Conservation (phyloP, 345 rosid genomes). For the Angophora floribunda region DNA sequence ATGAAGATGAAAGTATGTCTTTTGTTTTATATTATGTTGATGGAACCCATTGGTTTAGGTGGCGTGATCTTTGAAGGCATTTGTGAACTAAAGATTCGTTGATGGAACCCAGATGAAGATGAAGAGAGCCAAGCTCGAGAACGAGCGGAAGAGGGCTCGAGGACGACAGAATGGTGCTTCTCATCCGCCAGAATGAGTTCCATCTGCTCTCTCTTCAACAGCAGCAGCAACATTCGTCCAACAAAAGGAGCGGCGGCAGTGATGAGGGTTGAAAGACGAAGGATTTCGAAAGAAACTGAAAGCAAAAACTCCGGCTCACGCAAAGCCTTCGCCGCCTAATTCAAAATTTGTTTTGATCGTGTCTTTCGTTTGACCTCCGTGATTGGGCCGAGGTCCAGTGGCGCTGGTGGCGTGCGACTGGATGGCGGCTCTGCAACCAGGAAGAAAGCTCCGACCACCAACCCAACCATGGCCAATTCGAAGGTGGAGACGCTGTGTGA, state of each 20-base stretch:
- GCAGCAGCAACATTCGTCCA: background rate
- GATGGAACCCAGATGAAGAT: background rate
- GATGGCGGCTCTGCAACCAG: background rate
- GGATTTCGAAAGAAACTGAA: background rate
- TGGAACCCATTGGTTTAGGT: too few species aligned
- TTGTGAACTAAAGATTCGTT: background rate
- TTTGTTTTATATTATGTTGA: too few species aligned
- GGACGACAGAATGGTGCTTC: background rate
- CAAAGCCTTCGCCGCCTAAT: background rate
- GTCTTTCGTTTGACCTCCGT: background rate
- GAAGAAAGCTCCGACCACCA: background rate
- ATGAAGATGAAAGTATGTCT: too few species aligned
- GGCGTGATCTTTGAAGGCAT: background rate
- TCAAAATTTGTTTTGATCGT: background rate
- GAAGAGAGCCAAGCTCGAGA: background rate
- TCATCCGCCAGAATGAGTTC: background rate
- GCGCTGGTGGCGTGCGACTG: accelerated
- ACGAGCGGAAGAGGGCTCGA: background rate
- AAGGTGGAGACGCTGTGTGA: background rate
- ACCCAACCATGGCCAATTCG: background rate
- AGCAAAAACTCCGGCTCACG: background rate
- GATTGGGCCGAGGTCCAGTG: background rate
- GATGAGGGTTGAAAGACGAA: too few species aligned
- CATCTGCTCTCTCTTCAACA: background rate
- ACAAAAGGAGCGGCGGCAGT: background rate